Evolutionary conservation across 129 eudicot species (phyloP), one percentile per base, ranked within the genome.

Genomic region (Heracleum sosnowskyi): DNA sequence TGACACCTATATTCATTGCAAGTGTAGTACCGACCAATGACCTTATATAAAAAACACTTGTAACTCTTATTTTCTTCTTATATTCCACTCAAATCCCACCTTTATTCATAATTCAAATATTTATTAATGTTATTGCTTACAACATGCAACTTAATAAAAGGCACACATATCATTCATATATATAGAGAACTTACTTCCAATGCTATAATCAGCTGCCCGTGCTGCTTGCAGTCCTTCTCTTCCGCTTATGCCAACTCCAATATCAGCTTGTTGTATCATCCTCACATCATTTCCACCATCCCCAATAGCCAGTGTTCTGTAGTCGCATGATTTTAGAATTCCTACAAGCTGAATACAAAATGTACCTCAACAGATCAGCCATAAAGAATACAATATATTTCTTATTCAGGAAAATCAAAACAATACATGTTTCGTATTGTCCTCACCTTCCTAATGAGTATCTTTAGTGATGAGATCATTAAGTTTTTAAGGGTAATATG

Each of bases 201-300:
- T 92, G 79, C 99, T 96, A 83, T 96, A 96, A 82, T 96, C 99
- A 83, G 99, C 99, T 76, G 99, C 99, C 81, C 97, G 87, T 28
- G 99, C 97, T 39, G 99, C 99, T 83, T 96, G 97, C 77, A 96
- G 78, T 69, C 99, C 99, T 86, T 96, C 99, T 83, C 97, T 87
- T 57, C 99, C 99, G 82, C 99, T 96, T 79, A 96, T 96, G 74
- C 99, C 99, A 83, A 95, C 97, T 57, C 99, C 99, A 75, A 95
- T 95, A 83, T 95, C 97, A 70, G 99, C 99, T 89, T 92, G 99
- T 76, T 95, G 99, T 76, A 95, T 95, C 99, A 95, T 95, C 71
- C 97, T 86, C 82, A 95, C 99, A 82, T 95, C 99, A 92, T 95
- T 95, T 68, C 99, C 99, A 75, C 99, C 99, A 92, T 95, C 99